Base-by-base conservation (phyloP, 352 stramenopile species). In the Phytophthora fragariaefolia region DNA sequence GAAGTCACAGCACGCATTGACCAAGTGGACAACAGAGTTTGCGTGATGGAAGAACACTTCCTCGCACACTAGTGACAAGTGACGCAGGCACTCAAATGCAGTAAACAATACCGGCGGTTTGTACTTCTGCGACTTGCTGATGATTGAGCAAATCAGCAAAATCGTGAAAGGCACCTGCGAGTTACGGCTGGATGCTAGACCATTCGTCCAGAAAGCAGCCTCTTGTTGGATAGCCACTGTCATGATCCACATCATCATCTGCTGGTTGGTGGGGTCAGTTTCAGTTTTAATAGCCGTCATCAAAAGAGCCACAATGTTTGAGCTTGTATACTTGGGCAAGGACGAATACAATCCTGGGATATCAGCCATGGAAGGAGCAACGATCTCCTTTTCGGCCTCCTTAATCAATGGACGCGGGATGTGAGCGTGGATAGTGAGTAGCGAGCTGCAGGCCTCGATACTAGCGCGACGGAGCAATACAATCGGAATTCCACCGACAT, bases 201-300 rank as follows among this genome's bases (percentile, higher is more conserved):
- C 88, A 10, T 77, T 87, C 6, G 86, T 88, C 88, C 88, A 96
- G 52, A 91, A 92, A 27, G 81, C 81, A n/a, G 86, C 87, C 63
- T 96, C 88, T 66, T 96, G 85, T 57, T 95, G 86, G 47, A 95
- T 93, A 2, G 88, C 88, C 17, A 96, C 85, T 2, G 85, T 92
- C 49, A 96, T 73, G 50, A 93, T 79, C 88, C 88, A 96, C 67
- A 96, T 89, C 50, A 91, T 90, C 88, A 96, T 95, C 56, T 96
- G 88, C 67, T 94, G 86, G 64, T 96, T 96, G 12, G 88, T 95
- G 5, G 88, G 86, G 46, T 96, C 88, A 28, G 58, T 82, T 60
- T 96, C 88, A 0, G 73, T 85, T 53, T 96, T 96, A 47, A 94
- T 85, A 13, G 83, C 85, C 51, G 87, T 92, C 74, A 92, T 91